Base-by-base conservation (phyloP, 768 basidiomycete genomes). In the Auriscalpium microsporum region DNA sequence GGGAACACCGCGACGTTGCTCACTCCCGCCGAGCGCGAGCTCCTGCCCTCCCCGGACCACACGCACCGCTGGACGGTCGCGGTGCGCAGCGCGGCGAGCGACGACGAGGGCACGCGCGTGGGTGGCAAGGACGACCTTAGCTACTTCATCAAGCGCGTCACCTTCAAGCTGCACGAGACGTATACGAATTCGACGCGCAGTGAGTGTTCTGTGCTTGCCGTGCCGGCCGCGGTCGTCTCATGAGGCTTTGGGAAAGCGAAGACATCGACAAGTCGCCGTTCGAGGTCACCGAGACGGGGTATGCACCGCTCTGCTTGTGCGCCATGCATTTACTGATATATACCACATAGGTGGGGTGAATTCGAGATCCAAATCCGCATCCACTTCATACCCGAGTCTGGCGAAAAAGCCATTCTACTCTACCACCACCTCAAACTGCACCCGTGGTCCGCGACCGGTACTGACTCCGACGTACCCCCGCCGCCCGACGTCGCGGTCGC, bases 51-150 rank as follows among this genome's bases (percentile, higher is more conserved):
- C 28, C 77, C 80, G 8, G 90, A 93, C 61, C 93, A 94, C 63
- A 97, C 95, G 2, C 95, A 98, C 68, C 81, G 82, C 58, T 99
- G 96, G 96, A 98, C 94, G 0, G 87, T 99, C 56, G 94, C 93
- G 28, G 81, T 99, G 23, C 83, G 96, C 23, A 90, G 90, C 45
- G 94, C 94, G 0, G 81, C 90, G 1, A 86, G 89, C 36, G 74
- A 80, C 2, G 75, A 83, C 0, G 82, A 84, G 60, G 80, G 84
- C 48, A 86, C 90, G 48, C 75, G 81, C 47, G 90, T 94, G 19
- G 94, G 94, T 19, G 93, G 91, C 13, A 87, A 84, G 53, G 94
- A 97, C 68, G 93, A 97, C 65, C 67, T 94, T 37, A 79, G 82
- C 62, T 90, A 96, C 63, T 92, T 95, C 67, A 84, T 99, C 67